Evolutionary conservation across 2,329 filamentous ascomycete genomes (phyloP).

Genomic region (Xylaria sp.): DNA sequence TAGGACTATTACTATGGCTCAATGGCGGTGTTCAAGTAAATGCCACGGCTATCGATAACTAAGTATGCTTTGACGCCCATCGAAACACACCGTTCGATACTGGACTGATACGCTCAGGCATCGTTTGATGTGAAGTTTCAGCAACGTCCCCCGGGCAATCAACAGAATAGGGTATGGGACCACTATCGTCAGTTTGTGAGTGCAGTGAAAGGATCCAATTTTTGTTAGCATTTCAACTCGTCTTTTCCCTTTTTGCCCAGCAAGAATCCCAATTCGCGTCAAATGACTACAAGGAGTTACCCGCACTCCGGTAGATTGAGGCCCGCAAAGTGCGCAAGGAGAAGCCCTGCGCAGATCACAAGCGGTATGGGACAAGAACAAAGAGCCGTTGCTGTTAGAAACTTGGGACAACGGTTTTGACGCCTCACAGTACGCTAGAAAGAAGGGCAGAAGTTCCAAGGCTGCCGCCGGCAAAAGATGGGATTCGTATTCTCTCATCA

Average conservation of each 20-base stretch:
- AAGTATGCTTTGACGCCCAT: conserved; percentile 13
- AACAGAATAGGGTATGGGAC: conserved; percentile 3
- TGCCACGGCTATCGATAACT: background rate
- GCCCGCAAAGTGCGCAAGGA: conserved; percentile 4
- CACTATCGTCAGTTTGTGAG: background rate
- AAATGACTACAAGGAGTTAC: background rate
- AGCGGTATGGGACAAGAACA: background rate
- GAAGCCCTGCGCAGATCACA: background rate
- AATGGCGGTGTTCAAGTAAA: background rate
- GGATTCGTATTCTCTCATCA: background rate
- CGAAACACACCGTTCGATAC: conserved; percentile 20
- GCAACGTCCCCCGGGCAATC: too few relatives aligned
- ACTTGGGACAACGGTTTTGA: conserved; percentile 9
- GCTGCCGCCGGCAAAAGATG: conserved; percentile 2
- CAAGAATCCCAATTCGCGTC: background rate
- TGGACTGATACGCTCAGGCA: background rate
- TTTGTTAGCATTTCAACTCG: background rate
- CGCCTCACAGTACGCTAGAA: background rate
- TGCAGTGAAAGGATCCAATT: background rate
- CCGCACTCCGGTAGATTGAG: background rate
- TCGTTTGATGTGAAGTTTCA: conserved; percentile 12
- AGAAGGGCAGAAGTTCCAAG: background rate
- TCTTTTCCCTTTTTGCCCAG: background rate
- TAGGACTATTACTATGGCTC: background rate
- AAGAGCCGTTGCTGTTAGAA: background rate